Conservation (phyloP, 2,329 filamentous ascomycete species). For the Cercospora berteroae region DNA sequence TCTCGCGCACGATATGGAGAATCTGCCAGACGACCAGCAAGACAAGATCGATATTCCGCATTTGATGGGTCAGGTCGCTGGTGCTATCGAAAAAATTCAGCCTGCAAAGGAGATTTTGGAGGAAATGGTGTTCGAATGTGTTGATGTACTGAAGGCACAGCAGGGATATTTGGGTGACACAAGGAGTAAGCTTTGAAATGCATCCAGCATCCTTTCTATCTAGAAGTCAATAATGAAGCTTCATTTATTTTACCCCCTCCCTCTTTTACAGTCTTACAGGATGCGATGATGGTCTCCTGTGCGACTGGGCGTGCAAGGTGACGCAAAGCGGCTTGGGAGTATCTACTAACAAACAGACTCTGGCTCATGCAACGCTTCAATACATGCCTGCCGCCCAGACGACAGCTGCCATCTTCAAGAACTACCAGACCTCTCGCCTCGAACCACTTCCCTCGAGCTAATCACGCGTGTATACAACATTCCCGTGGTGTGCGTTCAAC, state of each 20-base stretch:
- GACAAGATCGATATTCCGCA: constrained; percentile 83
- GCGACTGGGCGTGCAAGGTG: neutral
- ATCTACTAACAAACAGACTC: neutral
- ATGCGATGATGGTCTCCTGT: neutral
- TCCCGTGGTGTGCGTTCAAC: neutral
- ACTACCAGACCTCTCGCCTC: neutral
- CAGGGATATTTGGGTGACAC: constrained; percentile 55
- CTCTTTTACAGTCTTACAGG: neutral
- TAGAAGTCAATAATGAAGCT: neutral
- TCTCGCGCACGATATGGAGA: constrained; percentile 68
- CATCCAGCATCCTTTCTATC: neutral
- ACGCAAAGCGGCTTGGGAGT: neutral
- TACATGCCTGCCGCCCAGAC: neutral
- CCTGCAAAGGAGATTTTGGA: constrained; percentile 81
- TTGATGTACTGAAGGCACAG: constrained; percentile 63
- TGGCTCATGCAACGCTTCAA: neutral
- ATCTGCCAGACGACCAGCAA: constrained; percentile 57
- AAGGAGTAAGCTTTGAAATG: constrained; percentile 46
- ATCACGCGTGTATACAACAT: neutral
- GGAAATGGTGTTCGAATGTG: constrained; percentile 81
- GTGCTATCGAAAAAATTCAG: constrained; percentile 71
- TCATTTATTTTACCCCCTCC: neutral
- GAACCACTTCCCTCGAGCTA: neutral
- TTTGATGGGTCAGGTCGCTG: constrained; percentile 91
- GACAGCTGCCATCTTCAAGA: neutral